A percentile compares a stretch with the other conserved stretches of the same genome.
Evolutionary conservation across 75 land plant species (phyloP).

Genomic region (Pinus tabuliformis): DNA sequence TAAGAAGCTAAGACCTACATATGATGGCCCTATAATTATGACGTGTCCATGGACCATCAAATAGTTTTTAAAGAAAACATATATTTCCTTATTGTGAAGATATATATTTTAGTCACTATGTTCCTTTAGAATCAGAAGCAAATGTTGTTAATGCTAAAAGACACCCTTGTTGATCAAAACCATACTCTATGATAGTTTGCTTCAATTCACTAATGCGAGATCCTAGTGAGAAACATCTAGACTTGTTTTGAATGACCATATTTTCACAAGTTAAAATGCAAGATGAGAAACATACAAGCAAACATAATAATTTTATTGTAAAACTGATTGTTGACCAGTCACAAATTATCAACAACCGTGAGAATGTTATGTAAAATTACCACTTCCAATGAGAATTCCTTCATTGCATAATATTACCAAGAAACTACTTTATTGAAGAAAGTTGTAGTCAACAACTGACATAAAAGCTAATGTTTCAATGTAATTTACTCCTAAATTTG

Average conservation of each 20-base stretch:
- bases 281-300: background rate
- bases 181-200: background rate
- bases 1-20: background rate
- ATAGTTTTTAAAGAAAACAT: background rate
- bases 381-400: background rate
- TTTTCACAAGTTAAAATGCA: background rate
- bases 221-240: background rate
- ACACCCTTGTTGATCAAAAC: slow-evolving; percentile 45
- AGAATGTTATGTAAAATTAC: background rate
- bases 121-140: slow-evolving; percentile 73
- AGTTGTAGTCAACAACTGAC: background rate
- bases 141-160: slow-evolving; percentile 71
- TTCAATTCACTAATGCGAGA: background rate
- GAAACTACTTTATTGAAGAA: slow-evolving; percentile 1
- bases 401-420: background rate
- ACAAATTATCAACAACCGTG: background rate
- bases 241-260: background rate
- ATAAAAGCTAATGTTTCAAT: background rate
- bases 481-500: background rate
- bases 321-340: background rate
- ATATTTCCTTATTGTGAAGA: slow-evolving; percentile 89
- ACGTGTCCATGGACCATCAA: background rate
- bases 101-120: slow-evolving; percentile 55
- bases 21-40: background rate
- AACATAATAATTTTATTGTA: background rate